Evolutionary conservation across 768 basidiomycete species (phyloP).

Genomic region (Boletus subparvulus): DNA sequence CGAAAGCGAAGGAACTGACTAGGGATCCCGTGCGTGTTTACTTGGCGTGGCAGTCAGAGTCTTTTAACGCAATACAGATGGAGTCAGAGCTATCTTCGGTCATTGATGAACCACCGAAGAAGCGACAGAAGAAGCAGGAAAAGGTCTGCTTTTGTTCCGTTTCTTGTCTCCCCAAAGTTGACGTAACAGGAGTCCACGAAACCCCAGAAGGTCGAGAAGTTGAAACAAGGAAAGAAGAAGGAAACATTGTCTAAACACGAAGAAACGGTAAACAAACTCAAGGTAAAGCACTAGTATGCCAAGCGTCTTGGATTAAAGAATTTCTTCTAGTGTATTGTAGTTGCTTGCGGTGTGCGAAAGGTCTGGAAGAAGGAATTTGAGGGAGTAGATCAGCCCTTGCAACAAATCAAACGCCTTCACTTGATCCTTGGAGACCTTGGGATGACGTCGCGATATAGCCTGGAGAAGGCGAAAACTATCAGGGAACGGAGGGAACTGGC

Average conservation of each 20-base stretch:
- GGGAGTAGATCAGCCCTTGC: constrained; percentile 51
- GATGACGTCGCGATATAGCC: constrained; percentile 73
- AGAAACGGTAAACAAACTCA: constrained; percentile 70
- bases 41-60: constrained; percentile 21
- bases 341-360: constrained; percentile 76
- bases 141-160: constrained; percentile 25
- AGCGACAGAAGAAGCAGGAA: constrained; percentile 42
- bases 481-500: constrained; percentile 72
- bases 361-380: constrained; percentile 74
- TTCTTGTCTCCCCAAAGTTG: not conserved
- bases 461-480: constrained; percentile 80
- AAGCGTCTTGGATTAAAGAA: not conserved
- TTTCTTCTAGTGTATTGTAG: constrained; percentile 54
- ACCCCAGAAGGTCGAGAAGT: constrained; percentile 28
- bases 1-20: constrained; percentile 4
- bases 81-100: constrained; percentile 58
- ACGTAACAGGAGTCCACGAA: constrained; percentile 20
- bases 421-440: constrained; percentile 69
- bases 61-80: constrained; percentile 14
- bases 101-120: constrained; percentile 54
- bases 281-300: constrained; percentile 42
- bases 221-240: constrained; percentile 34
- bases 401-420: constrained; percentile 66
- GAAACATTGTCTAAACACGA: constrained; percentile 55
- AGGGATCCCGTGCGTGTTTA: constrained; percentile 23